phyloP scores from a whole-genome alignment of 2,329 filamentous ascomycete species.

The Sarocladium strictum region DNA sequence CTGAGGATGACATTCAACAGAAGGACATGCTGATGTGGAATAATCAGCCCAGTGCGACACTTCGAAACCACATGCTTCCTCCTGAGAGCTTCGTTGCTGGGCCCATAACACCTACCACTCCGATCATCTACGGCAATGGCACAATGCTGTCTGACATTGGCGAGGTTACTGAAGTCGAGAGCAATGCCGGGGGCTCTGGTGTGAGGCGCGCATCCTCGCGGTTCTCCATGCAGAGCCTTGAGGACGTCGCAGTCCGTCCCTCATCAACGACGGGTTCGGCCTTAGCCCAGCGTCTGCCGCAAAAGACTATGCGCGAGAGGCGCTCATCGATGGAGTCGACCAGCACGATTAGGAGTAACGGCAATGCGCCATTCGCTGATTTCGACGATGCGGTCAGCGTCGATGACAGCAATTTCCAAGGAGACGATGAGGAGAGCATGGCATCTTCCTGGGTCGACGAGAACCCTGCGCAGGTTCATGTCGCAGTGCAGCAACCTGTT shows the following conservation, averaged over 20 bases:
- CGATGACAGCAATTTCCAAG: conserved; percentile 60
- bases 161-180: conserved; percentile 49
- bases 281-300: conserved; percentile 38
- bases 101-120: conserved; percentile 48
- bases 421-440: conserved; percentile 62
- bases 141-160: conserved; percentile 64
- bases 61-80: conserved; percentile 21
- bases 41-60: conserved; percentile 29
- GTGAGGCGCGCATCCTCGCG: conserved; percentile 32
- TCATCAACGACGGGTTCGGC: conserved; percentile 41
- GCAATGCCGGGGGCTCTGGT: conserved; percentile 34
- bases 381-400: conserved; percentile 58
- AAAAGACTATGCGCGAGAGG: conserved; percentile 39
- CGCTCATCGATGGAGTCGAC: conserved; percentile 53
- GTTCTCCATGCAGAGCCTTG: conserved; percentile 25
- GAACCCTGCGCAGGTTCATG: conserved; percentile 20
- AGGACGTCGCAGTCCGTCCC: conserved; percentile 21
- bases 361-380: conserved; percentile 46
- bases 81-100: conserved; percentile 34
- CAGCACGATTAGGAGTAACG: conserved; percentile 52
- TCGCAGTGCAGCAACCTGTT: not conserved
- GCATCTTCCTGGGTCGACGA: conserved; percentile 51
- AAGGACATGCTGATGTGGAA: conserved; percentile 49
- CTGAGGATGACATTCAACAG: conserved; percentile 44
- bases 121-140: conserved; percentile 64